Base-by-base conservation (phyloP, 495 filamentous ascomycete species). In the Oleoguttula mirabilis region DNA sequence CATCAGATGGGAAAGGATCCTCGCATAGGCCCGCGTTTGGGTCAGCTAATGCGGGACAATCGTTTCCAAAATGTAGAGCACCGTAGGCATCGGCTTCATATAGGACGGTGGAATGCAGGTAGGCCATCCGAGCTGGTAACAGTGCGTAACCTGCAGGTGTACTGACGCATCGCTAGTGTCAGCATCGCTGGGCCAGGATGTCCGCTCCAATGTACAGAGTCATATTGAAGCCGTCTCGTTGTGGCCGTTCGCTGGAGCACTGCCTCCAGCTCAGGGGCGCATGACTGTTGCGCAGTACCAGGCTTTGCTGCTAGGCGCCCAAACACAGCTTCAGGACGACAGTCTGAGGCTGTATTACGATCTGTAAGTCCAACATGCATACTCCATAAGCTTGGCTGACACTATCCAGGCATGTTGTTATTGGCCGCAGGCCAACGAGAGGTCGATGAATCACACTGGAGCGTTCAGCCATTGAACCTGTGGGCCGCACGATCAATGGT, bases 1-100 rank as follows among this genome's bases (percentile, higher is more conserved):
- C 32, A 48, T 25, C 27, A 25, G 3, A 48, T 25, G n/a, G 30
- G 48, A 19, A 53, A 57, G 42, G 51, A 62, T 38, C 55, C 58
- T 8, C 48, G 60, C 8, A 42, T 61, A 22, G 62, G 57, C 2
- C 41, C 39, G 3, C 31, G 37, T 21, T 30, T 65, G 10, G 31
- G 42, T 12, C 19, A 43, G n/a, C 12, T 40, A 6, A 14, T 59
- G 39, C 16, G 16, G 7, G 14, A 23, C 10, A 47, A 36, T 10
- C 47, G 51, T 2, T 47, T 59, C 20, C 20, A 25, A 16, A 27
- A 47, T 41, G 36, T 56, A 1, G 16, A 32, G 17, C 11, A 20
- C 3, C 16, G n/a, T 12, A 10, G 4, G 2, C 14, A 16, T 20
- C 15, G 12, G 12, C 31, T 58, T 11, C 51, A 55, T 5, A 54